These are phyloP conservation scores for Fusarium nurragi DNA, from an alignment of 2,329 filamentous ascomycete genomes.

Conservation along the genomic window DNA sequence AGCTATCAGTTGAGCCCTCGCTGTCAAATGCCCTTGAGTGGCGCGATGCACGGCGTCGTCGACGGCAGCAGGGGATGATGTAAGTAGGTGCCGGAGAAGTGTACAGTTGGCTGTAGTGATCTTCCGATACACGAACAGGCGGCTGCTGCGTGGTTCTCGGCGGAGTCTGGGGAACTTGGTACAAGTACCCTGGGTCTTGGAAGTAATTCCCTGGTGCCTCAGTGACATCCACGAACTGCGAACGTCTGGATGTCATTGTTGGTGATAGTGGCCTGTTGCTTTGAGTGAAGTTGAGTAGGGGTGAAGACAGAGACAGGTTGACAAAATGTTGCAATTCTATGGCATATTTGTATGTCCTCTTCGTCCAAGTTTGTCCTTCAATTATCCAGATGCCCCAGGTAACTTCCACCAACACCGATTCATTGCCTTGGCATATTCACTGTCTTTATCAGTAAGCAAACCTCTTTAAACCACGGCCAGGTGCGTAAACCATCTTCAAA, in stretches of 20 bases:
- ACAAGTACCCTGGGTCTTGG: conserved; percentile 11
- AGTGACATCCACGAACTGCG: not conserved
- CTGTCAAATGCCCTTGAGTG: conserved; percentile 3
- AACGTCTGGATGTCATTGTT: conserved; percentile 20
- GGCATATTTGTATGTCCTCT: conserved; percentile 17
- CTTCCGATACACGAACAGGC: conserved; percentile 1
- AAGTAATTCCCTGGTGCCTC: conserved; percentile 1
- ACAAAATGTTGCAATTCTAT: not conserved
- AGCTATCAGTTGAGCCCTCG: conserved; percentile 5
- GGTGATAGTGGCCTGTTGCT: not conserved
- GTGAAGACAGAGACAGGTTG: not conserved
- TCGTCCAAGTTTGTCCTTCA: not conserved
- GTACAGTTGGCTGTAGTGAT: conserved; percentile 12
- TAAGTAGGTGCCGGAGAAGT: not conserved
- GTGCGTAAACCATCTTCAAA: conserved; percentile 11
- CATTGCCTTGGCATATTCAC: not conserved
- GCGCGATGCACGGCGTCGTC: conserved; percentile 16
- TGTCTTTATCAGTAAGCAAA: not conserved
- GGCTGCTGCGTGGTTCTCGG: not conserved
- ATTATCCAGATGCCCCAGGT: not conserved
- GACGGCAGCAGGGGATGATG: conserved; percentile 8
- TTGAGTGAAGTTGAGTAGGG: not conserved
- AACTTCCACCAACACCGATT: not conserved
- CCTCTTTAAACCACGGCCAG: not conserved
- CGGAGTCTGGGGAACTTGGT: conserved; percentile 1